Evolutionary conservation across 495 filamentous ascomycete genomes (phyloP).

Genomic region (Xylaria sp.): DNA sequence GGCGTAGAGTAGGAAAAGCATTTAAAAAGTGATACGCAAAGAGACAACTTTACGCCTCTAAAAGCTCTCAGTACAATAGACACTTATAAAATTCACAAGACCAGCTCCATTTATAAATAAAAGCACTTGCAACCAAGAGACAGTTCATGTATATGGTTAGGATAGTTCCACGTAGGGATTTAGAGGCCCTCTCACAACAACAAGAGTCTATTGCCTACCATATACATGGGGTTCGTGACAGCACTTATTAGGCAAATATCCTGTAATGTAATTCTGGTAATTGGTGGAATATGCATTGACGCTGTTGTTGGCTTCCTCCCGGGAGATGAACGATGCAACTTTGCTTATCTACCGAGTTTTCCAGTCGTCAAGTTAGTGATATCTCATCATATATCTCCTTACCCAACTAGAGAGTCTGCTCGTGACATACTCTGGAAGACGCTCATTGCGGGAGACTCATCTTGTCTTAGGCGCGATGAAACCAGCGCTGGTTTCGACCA

Average conservation of each 20-base stretch:
- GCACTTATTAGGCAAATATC: no score
- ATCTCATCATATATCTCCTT: neutral
- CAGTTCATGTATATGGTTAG: no score
- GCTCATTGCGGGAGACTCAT: constrained; percentile 27
- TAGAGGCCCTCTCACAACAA: no score
- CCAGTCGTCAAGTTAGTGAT: neutral
- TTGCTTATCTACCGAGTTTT: neutral
- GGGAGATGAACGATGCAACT: neutral
- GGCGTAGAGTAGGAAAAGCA: neutral
- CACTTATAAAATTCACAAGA: neutral
- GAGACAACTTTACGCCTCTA: neutral
- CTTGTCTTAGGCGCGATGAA: neutral
- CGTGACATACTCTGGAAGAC: constrained; percentile 8
- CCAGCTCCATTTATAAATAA: neutral
- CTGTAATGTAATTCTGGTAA: neutral
- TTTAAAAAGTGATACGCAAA: neutral
- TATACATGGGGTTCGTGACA: no score
- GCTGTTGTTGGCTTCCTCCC: neutral
- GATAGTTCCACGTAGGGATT: no score
- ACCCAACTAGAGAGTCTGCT: constrained; percentile 4
- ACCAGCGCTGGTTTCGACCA: neutral
- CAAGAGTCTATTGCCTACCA: no score
- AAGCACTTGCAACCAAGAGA: no score
- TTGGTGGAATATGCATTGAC: neutral
- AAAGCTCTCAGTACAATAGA: neutral